Base-by-base conservation (phyloP, 257 asterid genomes). In the Handroanthus guayacan region DNA sequence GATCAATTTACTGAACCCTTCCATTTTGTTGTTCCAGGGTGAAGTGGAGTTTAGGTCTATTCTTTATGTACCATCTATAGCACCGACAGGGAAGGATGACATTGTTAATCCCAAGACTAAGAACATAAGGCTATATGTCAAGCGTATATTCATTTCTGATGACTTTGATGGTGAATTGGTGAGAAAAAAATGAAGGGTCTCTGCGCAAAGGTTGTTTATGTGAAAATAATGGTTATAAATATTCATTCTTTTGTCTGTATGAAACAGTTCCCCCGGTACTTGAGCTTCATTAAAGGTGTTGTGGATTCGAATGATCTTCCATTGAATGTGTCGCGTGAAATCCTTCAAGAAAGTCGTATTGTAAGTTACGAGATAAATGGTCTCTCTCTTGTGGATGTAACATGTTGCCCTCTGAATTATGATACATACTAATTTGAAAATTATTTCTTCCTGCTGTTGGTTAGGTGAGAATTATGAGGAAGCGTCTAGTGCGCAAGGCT, bases 91-190 rank as follows among this genome's bases (percentile, higher is more conserved):
- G 60, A 93, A 89, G 85, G 97, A 93, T 75, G 99, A 95, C 73
- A 79, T 93, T 48, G 77, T 84, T 80, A 95, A 93, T 79, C 86
- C 93, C 75, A 95, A 95, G 87, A 93, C 99, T 5, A 95, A 90
- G 85, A 95, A 95, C 73, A 95, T 95, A 79, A 89, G 90, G 89
- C 97, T 95, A 18, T 88, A 85, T 63, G 99, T 95, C 78, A 95
- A 95, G 72, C 89, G 98, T 38, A 96, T 95, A 62, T 95, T 95
- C 87, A 95, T 95, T 78, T 95, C 99, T 34, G 97, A 93, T 76
- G 99, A 95, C 84, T 95, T 95, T 82, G 98, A 95, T 73, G 99
- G 98, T 66, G 99, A 95, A 89, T 78, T 95, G 98, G 99, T 95
- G 85, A 79, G 98, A 67, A 63, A 68, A 75, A 17, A 45, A n/a